Percentiles rank a stretch among this genome's conserved stretches.
Evolutionary conservation across 495 filamentous ascomycete species (phyloP).

Genomic region (Penicillium steckii): DNA sequence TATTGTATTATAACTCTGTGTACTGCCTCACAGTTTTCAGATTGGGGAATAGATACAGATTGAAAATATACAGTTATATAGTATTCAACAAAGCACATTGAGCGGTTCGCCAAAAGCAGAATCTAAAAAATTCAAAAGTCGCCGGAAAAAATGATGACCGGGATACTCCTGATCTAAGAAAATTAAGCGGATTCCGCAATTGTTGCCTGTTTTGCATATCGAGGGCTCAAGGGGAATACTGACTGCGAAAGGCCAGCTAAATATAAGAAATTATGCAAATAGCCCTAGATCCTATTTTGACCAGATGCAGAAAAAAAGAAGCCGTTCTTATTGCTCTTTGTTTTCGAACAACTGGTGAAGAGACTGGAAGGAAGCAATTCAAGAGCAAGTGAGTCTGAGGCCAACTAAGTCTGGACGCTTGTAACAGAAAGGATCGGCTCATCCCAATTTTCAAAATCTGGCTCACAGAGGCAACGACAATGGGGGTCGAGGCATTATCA

Average conservation of each 20-base stretch:
- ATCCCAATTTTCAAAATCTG: too few species aligned
- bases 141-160: constrained; percentile 12
- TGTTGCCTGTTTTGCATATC: not conserved
- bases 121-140: constrained; percentile 9
- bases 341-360: not conserved
- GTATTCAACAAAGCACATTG: constrained; percentile 20
- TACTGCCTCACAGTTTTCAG: constrained; percentile 1
- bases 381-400: too few species aligned
- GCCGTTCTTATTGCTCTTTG: not conserved
- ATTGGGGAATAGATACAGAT: constrained; percentile 3
- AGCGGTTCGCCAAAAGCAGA: not conserved
- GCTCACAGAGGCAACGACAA: too few species aligned
- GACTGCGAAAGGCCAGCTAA: constrained; percentile 18
- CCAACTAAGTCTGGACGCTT: too few species aligned
- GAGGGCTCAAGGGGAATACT: constrained; percentile 10
- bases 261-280: constrained; percentile 8
- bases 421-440: too few species aligned
- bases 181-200: constrained; percentile 19
- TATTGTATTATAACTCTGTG: constrained; percentile 11
- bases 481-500: too few species aligned
- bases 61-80: constrained; percentile 14
- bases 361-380: too few species aligned
- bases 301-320: not conserved
- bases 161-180: constrained; percentile 13
- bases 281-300: not conserved